Percentiles rank a stretch among this genome's conserved stretches.
These are phyloP conservation scores for Xanthoconium separans DNA, from an alignment of 1,284 basidiomycete genomes.

Conservation along the genomic window DNA sequence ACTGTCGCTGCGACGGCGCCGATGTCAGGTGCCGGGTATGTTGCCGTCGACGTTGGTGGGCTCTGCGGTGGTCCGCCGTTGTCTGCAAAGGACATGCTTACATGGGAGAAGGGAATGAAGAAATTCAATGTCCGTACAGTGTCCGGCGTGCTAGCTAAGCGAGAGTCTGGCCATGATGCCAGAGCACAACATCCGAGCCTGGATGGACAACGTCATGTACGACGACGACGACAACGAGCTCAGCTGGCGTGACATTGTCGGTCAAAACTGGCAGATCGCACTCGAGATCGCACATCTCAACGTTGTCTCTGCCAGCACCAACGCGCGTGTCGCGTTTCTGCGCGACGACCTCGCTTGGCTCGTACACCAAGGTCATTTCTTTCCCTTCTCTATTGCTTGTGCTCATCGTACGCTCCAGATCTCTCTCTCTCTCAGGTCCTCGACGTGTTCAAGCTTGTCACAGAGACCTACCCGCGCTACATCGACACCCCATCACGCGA, in stretches of 20 bases:
- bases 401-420: slow-evolving; percentile 41
- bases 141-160: background rate
- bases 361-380: slow-evolving; percentile 54
- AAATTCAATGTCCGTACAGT: background rate
- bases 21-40: slow-evolving; percentile 21
- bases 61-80: background rate
- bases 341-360: slow-evolving; percentile 59
- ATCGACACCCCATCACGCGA: slow-evolving; percentile 68
- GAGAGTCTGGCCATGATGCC: background rate
- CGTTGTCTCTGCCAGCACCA: slow-evolving; percentile 54
- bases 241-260: slow-evolving; percentile 43
- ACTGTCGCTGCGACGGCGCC: slow-evolving; percentile 29
- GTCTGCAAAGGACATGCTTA: background rate
- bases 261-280: slow-evolving; percentile 55
- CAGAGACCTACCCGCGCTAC: slow-evolving; percentile 76
- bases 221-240: slow-evolving; percentile 7
- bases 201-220: slow-evolving; percentile 5
- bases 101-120: background rate
- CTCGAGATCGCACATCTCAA: slow-evolving; percentile 50
- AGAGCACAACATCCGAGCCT: background rate
- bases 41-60: background rate
- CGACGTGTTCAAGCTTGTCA: slow-evolving; percentile 73
- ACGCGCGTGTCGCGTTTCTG: slow-evolving; percentile 55
- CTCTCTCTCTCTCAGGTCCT: slow-evolving; percentile 61
- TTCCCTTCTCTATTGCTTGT: background rate